Base-by-base conservation (phyloP, 495 filamentous ascomycete genomes). In the Cairneyella variabilis region DNA sequence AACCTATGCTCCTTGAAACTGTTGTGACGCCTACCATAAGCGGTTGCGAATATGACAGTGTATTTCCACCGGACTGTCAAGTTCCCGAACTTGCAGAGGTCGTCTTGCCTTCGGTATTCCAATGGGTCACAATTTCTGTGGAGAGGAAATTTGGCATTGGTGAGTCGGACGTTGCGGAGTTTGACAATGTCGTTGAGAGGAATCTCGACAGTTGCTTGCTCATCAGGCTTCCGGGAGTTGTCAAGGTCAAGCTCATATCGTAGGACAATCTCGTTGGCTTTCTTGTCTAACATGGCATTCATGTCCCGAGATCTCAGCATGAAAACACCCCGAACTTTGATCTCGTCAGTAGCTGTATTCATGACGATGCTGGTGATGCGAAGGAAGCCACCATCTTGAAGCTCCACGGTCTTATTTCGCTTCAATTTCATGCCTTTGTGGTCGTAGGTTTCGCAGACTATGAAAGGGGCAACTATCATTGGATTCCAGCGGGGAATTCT, bases 211-310 rank as follows among this genome's bases (percentile, higher is more conserved):
- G 78, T 64, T 0, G 68, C 66, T 52, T 83, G 76, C 3, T 72
- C 60, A 2, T 69, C 47, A 10, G 58, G 52, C 0, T 65, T 54
- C 9, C 71, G 54, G 0, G 50, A 27, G 53, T 82, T 74, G 27
- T 74, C 68, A 7, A 64, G 60, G 36, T 75, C 67, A 3, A 82
- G 54, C 14, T 76, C 56, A 0, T 78, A 62, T 0, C 86, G 52
- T 52, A 80, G 63, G 25, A 74, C 76, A 1, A 85, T 45, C 53
- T 83, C 82, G 49, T 84, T 85, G 6, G 71, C 57, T 23, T 73
- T 68, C 16, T 64, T 60, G 4, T 67, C 64, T 9, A 79, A 42
- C 21, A 71, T 34, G 0, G 71, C 74, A 39, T 72, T 65, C 28
- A 76, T 54, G 22, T 69, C 53, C 28, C 53, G 65, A 0, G 66